Evolutionary conservation across 768 basidiomycete genomes (phyloP).

Genomic region (Lentinula edodes): DNA sequence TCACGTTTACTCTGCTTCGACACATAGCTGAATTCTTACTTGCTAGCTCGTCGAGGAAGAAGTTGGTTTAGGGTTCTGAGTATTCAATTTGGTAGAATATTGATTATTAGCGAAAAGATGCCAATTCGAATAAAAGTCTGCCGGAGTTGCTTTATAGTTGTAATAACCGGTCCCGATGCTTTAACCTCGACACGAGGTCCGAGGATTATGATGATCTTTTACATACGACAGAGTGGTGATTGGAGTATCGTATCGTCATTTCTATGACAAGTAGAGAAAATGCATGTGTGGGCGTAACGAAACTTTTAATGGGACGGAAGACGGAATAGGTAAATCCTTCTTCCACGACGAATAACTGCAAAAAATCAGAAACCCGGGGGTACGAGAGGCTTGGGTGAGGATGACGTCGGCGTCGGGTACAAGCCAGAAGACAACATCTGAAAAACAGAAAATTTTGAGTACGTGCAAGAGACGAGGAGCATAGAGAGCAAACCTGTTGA

Average conservation of each 20-base stretch:
- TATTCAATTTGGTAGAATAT: background rate
- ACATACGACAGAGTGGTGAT: slow-evolving; percentile 1
- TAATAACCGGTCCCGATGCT: background rate
- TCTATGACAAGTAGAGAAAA: background rate
- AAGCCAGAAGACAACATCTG: slow-evolving; percentile 73
- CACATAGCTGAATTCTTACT: background rate
- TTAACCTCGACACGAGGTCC: background rate
- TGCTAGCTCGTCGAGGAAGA: background rate
- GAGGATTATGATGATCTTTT: background rate
- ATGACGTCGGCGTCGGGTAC: slow-evolving; percentile 45
- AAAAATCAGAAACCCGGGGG: slow-evolving; percentile 75
- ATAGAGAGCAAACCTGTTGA: slow-evolving; percentile 56
- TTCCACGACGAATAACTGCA: background rate
- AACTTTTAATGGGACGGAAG: background rate
- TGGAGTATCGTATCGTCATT: background rate
- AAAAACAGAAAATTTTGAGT: background rate
- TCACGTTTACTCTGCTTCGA: background rate
- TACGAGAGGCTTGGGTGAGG: slow-evolving; percentile 57
- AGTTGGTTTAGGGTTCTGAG: slow-evolving; percentile 3
- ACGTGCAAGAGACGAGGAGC: background rate
- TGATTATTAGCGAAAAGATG: background rate
- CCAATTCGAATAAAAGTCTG: background rate
- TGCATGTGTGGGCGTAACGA: background rate
- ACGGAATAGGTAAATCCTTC: background rate
- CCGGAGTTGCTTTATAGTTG: background rate